A percentile compares a stretch with the other conserved stretches of the same genome.
These are phyloP conservation scores for Gloeopeniophorella convolvens DNA, from an alignment of 768 basidiomycete genomes.

Conservation along the genomic window DNA sequence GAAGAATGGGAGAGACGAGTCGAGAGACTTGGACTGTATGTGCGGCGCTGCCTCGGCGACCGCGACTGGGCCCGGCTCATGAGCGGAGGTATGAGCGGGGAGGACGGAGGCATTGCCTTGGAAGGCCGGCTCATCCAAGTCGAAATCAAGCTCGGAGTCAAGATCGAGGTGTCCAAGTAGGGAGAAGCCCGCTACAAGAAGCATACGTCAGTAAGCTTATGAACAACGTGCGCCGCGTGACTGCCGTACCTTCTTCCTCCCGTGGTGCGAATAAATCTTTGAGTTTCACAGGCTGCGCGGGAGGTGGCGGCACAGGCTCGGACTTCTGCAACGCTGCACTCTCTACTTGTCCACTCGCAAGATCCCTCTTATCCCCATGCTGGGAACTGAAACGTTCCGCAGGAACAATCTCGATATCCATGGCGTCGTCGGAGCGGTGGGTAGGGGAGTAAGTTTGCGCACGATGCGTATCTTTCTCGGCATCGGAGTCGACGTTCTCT, in stretches of 20 bases:
- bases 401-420: slow-evolving; percentile 17
- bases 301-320: background rate
- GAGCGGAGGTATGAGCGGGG: background rate
- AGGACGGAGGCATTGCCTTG: background rate
- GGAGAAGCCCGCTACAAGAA: slow-evolving; percentile 56
- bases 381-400: background rate
- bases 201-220: no score
- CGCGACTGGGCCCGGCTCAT: background rate
- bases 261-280: slow-evolving; percentile 71
- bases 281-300: slow-evolving; percentile 33
- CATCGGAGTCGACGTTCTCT: slow-evolving; percentile 53
- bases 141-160: slow-evolving; percentile 60
- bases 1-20: slow-evolving; percentile 15
- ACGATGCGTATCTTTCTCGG: slow-evolving; percentile 38
- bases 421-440: slow-evolving; percentile 26
- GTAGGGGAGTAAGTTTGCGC: slow-evolving; percentile 16
- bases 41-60: background rate
- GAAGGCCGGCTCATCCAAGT: slow-evolving; percentile 24
- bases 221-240: no score
- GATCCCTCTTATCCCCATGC: background rate
- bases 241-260: slow-evolving; percentile 61
- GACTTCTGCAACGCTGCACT: background rate
- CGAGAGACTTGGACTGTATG: background rate
- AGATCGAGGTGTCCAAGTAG: slow-evolving; percentile 69
- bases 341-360: background rate